Evolutionary conservation across 371 early-diverging fungal species (phyloP).

Genomic region (Haplosporangium sp.): DNA sequence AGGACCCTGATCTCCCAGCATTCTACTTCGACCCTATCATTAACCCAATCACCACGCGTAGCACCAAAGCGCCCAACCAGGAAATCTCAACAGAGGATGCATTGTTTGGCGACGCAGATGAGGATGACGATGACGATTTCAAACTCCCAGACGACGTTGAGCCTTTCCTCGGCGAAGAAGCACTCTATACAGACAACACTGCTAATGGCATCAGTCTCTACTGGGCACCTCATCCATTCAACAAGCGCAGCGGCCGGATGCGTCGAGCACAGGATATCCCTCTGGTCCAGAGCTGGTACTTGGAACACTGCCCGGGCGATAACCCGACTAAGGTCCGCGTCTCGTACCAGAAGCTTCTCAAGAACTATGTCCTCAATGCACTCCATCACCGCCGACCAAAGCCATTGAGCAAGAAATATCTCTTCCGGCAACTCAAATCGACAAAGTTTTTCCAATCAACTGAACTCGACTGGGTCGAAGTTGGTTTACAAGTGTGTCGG

Average conservation of each 20-base stretch:
- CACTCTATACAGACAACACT: constrained; percentile 92
- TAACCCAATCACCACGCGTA: constrained; percentile 94
- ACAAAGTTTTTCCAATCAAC: constrained; percentile 99
- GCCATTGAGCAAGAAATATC: constrained; percentile 90
- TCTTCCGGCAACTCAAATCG: constrained; percentile 93
- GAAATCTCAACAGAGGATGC: constrained; percentile 81
- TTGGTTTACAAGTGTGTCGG: constrained; percentile 96
- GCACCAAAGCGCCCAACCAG: constrained; percentile 63
- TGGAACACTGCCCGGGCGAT: constrained; percentile 94
- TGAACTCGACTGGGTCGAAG: constrained; percentile 99
- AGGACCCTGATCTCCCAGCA: constrained; percentile 96
- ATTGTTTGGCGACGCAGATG: constrained; percentile 85
- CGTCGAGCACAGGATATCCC: constrained; percentile 96
- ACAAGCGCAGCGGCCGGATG: constrained; percentile 92
- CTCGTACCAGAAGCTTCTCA: constrained; percentile 96
- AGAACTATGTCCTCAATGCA: constrained; percentile 88
- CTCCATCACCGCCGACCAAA: constrained; percentile 90
- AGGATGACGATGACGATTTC: constrained; percentile 78
- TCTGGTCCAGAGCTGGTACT: constrained; percentile 96
- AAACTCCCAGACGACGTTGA: constrained; percentile 80
- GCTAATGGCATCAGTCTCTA: constrained; percentile 92
- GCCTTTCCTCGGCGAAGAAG: constrained; percentile 86
- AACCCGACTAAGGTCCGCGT: constrained; percentile 98
- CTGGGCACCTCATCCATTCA: constrained; percentile 98
- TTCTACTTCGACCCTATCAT: constrained; percentile 97